Evolutionary conservation across 2,329 filamentous ascomycete genomes (phyloP).

Genomic region (Escovopsis weberi): DNA sequence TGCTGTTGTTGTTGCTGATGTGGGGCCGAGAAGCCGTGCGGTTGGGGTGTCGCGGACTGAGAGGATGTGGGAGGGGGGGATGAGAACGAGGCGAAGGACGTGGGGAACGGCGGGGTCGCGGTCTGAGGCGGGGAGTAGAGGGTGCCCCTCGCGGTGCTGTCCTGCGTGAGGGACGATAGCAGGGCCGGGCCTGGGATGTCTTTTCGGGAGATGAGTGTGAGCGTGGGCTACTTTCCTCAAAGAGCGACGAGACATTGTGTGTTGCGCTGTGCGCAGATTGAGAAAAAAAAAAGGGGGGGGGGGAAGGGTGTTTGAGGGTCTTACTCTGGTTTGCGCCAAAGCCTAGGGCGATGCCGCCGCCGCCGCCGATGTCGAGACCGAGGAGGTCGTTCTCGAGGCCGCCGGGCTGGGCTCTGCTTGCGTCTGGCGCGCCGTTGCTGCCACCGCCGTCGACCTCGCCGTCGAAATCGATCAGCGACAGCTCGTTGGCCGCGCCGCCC

Average conservation of each 20-base stretch:
- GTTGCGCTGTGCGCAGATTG: too few species aligned
- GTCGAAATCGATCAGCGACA: slow-evolving; percentile 90
- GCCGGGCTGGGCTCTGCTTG: slow-evolving; percentile 35
- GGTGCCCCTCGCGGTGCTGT: slow-evolving; percentile 40
- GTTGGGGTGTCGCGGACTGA: slow-evolving; percentile 39
- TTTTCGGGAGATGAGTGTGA: slow-evolving; percentile 17
- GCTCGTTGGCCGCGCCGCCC: slow-evolving; percentile 44
- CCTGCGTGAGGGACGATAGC: slow-evolving; percentile 48
- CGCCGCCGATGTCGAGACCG: slow-evolving; percentile 66
- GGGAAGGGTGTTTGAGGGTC: slow-evolving; percentile 11
- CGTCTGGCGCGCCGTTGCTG: slow-evolving; percentile 25
- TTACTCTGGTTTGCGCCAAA: slow-evolving; percentile 55
- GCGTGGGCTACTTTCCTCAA: too few species aligned
- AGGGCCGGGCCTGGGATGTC: slow-evolving; percentile 51
- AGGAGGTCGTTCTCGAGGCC: slow-evolving; percentile 82
- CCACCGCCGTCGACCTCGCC: slow-evolving; percentile 43
- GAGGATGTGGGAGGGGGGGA: slow-evolving; percentile 31
- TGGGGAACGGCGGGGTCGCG: slow-evolving; percentile 34
- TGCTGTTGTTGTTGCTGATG: too few species aligned
- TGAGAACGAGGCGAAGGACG: slow-evolving; percentile 42
- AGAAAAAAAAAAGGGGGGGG: too few species aligned
- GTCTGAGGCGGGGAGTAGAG: too few species aligned
- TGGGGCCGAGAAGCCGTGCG: slow-evolving; percentile 6
- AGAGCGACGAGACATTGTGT: too few species aligned
- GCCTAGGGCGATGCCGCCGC: slow-evolving; percentile 72